phyloP scores from a whole-genome alignment of 176 grass and related monocot species.

The Avena atlantica region DNA sequence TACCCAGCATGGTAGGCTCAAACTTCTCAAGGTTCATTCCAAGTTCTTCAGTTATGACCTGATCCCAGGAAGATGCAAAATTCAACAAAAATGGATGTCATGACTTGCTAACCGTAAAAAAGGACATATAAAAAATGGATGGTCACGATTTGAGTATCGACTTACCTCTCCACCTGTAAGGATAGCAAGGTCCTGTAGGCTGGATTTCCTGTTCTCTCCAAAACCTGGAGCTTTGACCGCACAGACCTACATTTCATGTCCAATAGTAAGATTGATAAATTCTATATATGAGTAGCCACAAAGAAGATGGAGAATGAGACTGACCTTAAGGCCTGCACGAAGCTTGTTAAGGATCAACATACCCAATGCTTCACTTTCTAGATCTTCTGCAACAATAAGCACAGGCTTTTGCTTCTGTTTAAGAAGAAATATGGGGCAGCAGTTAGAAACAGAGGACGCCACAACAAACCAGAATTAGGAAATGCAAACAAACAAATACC shows the following conservation, averaged over 20 bases:
- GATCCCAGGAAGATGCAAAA: slow-evolving; percentile 25
- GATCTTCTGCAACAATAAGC: slow-evolving; percentile 63
- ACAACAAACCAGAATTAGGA: slow-evolving; percentile 21
- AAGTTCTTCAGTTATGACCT: slow-evolving; percentile 68
- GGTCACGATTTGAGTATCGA: not conserved
- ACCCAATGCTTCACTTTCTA: slow-evolving; percentile 65
- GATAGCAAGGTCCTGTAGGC: slow-evolving; percentile 56
- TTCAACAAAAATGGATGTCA: not conserved
- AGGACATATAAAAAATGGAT: not conserved
- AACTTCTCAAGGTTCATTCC: slow-evolving; percentile 75
- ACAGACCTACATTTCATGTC: slow-evolving; percentile 42
- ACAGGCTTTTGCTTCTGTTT: slow-evolving; percentile 68
- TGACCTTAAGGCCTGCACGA: slow-evolving; percentile 74
- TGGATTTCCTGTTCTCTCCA: slow-evolving; percentile 61
- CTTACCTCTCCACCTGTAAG: slow-evolving; percentile 62
- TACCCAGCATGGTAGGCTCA: slow-evolving; percentile 74
- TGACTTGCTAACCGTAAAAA: slow-evolving; percentile 7
- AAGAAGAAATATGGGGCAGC: slow-evolving; percentile 25
- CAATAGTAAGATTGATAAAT: slow-evolving; percentile 5
- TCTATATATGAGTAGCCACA: not conserved
- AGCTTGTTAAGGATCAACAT: slow-evolving; percentile 63
- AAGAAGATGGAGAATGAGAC: slow-evolving; percentile 30
- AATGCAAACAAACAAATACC: slow-evolving; percentile 42
- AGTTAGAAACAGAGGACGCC: not conserved
- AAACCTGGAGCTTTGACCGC: slow-evolving; percentile 62